These are phyloP conservation scores for Podaxis sp. DNA, from an alignment of 768 basidiomycete genomes.

Conservation along the genomic window DNA sequence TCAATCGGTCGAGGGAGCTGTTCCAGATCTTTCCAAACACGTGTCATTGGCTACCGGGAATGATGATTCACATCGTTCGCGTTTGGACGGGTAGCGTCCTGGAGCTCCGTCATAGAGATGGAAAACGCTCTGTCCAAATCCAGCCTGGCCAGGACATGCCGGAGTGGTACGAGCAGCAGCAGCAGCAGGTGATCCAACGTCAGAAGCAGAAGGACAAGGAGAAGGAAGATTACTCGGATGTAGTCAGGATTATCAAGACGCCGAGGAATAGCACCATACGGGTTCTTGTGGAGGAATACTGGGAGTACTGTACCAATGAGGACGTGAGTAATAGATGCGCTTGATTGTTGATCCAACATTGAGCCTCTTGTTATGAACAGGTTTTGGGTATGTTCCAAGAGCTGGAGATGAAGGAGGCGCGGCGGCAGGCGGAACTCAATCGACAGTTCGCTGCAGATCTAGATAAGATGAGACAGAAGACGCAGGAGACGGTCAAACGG, in stretches of 20 bases:
- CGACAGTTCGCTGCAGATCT: neutral
- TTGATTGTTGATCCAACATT: neutral
- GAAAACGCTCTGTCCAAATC: neutral
- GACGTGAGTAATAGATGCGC: neutral
- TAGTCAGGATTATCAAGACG: neutral
- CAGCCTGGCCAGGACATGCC: neutral
- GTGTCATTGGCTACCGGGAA: constrained; percentile 1
- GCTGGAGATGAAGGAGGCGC: neutral
- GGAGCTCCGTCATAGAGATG: neutral
- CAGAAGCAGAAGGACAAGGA: neutral
- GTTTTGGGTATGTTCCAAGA: neutral
- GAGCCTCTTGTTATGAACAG: neutral
- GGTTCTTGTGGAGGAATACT: constrained; percentile 1
- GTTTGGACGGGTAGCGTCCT: neutral
- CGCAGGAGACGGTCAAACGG: neutral
- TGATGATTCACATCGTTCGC: constrained; percentile 5
- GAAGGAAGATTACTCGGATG: neutral
- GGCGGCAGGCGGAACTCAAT: constrained; percentile 1
- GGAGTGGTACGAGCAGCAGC: neutral
- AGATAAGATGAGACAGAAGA: constrained; percentile 2
- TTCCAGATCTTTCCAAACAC: constrained; percentile 1
- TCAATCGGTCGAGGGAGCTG: constrained; percentile 1
- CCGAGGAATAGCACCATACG: constrained; percentile 1
- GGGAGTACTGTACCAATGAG: neutral
- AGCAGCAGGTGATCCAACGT: neutral